Percentiles rank a stretch among this genome's conserved stretches.
These are phyloP conservation scores for Venturia asperata DNA, from an alignment of 2,329 filamentous ascomycete genomes.

Conservation along the genomic window DNA sequence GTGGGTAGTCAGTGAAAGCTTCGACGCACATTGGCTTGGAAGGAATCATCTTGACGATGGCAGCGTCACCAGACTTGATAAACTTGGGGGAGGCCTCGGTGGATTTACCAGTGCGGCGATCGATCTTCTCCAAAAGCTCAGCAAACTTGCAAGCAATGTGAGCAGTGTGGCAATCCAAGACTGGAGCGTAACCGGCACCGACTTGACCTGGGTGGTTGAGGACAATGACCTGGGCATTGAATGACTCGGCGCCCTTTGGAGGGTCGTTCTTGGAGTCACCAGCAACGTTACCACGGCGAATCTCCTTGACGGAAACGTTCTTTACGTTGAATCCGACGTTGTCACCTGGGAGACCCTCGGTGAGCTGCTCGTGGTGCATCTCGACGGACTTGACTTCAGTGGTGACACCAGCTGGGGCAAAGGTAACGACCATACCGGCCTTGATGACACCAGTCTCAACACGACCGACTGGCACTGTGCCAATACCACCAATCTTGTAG, in stretches of 20 bases:
- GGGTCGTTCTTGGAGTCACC: slow-evolving; percentile 99
- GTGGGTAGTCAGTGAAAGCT: slow-evolving; percentile 99
- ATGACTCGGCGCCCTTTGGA: slow-evolving; percentile 77
- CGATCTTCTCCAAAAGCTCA: slow-evolving; percentile 99
- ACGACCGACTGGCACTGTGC: slow-evolving; percentile 99
- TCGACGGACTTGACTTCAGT: slow-evolving; percentile 99
- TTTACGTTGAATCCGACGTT: slow-evolving; percentile 99
- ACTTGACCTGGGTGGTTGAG: slow-evolving; percentile 99
- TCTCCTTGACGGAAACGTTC: slow-evolving; percentile 99
- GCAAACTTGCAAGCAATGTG: slow-evolving; percentile 99
- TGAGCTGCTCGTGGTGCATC: slow-evolving; percentile 99
- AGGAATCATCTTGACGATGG: slow-evolving; percentile 99
- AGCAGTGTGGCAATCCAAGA: slow-evolving; percentile 99
- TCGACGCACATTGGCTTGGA: slow-evolving; percentile 99
- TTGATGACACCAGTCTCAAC: slow-evolving; percentile 98
- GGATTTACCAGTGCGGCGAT: slow-evolving; percentile 99
- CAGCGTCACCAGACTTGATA: slow-evolving; percentile 99
- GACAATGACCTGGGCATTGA: slow-evolving; percentile 99
- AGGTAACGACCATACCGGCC: slow-evolving; percentile 87
- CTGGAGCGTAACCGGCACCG: slow-evolving; percentile 97
- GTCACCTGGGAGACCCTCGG: slow-evolving; percentile 94
- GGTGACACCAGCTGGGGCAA: slow-evolving; percentile 97
- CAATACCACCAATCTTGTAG: slow-evolving; percentile 99
- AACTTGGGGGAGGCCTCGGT: slow-evolving; percentile 91
- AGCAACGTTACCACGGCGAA: slow-evolving; percentile 99